A percentile compares a stretch with the other conserved stretches of the same genome.
These are phyloP conservation scores for Sporobolomyces pararoseus DNA, from an alignment of 768 basidiomycete species.

Conservation along the genomic window DNA sequence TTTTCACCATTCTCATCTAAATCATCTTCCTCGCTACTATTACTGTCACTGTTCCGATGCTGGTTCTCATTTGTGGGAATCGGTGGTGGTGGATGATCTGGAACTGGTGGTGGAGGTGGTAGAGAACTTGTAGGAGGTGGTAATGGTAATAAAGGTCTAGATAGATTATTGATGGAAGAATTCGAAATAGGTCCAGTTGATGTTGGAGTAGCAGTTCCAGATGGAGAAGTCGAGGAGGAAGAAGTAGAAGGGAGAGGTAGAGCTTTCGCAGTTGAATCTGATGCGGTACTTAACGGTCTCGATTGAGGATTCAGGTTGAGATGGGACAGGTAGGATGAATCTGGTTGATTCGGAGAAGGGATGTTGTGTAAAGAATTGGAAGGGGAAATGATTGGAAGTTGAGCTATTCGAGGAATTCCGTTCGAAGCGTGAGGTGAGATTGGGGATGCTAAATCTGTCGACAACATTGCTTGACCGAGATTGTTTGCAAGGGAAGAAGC, in stretches of 20 bases:
- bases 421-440: background rate
- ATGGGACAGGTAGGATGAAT: background rate
- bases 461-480: conserved; percentile 10
- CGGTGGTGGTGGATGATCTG: conserved; percentile 6
- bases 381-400: conserved; percentile 8
- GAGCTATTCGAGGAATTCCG: conserved; percentile 8
- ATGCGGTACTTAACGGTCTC: conserved; percentile 1
- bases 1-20: background rate
- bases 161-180: too few species aligned
- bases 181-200: too few species aligned
- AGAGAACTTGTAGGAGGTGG: background rate
- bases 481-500: background rate
- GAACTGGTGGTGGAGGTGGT: conserved; percentile 3
- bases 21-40: background rate
- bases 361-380: background rate
- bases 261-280: conserved; percentile 10
- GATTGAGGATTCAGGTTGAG: background rate
- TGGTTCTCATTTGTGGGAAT: background rate
- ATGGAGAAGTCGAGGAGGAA: background rate
- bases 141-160: background rate
- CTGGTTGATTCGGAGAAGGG: background rate
- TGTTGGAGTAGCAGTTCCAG: conserved; percentile 3
- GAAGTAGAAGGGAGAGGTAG: background rate
- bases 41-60: background rate
- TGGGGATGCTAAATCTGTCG: background rate